Evolutionary conservation across 306 rosid species (phyloP).

Genomic region (Fagus crenata): DNA sequence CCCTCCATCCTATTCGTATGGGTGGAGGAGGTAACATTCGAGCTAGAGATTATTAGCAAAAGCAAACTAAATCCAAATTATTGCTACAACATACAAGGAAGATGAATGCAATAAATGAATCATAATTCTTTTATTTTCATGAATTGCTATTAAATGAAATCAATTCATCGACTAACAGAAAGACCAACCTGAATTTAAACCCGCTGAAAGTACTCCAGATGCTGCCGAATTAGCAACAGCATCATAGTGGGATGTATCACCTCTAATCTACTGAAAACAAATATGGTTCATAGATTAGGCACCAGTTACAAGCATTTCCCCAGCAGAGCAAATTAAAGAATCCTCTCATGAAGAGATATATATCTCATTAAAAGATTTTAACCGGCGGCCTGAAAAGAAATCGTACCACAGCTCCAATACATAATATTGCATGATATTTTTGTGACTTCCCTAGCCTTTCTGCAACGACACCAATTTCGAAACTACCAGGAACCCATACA

Average conservation of each 20-base stretch:
- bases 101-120: constrained; percentile 3
- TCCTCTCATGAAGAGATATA: constrained; percentile 2
- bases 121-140: neutral
- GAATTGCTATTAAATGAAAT: neutral
- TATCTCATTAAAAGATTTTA: constrained; percentile 1
- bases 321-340: neutral
- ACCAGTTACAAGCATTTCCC: neutral
- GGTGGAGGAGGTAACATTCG: neutral
- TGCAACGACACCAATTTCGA: constrained; percentile 83
- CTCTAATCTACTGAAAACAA: constrained; percentile 60
- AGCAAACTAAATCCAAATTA: neutral
- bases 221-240: constrained; percentile 91
- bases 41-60: neutral
- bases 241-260: constrained; percentile 94
- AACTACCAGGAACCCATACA: constrained; percentile 97
- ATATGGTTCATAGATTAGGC: constrained; percentile 20
- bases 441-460: constrained; percentile 67
- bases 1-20: neutral
- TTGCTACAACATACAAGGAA: neutral
- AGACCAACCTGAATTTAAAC: constrained; percentile 66
- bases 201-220: constrained; percentile 94
- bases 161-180: neutral
- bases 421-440: constrained; percentile 74
- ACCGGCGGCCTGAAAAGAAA: constrained; percentile 5
- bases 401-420: constrained; percentile 97